These are phyloP conservation scores for Dendrocalamus sinicus DNA, from an alignment of 176 grass and related monocot species.

Conservation along the genomic window DNA sequence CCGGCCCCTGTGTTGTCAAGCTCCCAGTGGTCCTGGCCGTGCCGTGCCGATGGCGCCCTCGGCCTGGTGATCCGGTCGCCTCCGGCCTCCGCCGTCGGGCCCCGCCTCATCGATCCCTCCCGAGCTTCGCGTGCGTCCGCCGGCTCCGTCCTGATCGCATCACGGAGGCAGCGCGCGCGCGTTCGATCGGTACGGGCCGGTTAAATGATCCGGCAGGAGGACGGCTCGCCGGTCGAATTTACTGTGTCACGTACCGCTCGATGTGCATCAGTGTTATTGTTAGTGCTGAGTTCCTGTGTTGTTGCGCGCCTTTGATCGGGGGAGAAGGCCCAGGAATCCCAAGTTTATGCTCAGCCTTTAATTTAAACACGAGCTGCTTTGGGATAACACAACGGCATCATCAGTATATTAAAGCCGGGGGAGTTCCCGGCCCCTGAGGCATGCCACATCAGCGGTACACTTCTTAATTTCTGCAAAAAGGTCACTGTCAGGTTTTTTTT, in stretches of 20 bases:
- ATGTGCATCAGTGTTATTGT: background rate
- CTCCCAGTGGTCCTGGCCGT: conserved; percentile 21
- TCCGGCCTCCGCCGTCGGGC: background rate
- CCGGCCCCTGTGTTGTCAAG: conserved; percentile 26
- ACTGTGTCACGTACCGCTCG: conserved; percentile 2
- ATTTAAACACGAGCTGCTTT: background rate
- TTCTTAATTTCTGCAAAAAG: too few relatives aligned
- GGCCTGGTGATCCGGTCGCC: conserved; percentile 37
- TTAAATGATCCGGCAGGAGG: conserved; percentile 24
- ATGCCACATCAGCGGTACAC: too few relatives aligned
- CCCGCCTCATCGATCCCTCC: background rate
- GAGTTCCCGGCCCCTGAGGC: too few relatives aligned
- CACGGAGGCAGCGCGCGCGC: background rate
- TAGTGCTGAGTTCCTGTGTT: background rate
- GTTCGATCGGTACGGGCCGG: background rate
- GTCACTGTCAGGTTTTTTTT: too few relatives aligned
- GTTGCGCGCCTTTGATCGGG: background rate
- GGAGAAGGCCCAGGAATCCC: too few relatives aligned
- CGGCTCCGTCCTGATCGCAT: background rate
- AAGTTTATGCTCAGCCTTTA: background rate
- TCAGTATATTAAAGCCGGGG: too few relatives aligned
- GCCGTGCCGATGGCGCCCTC: conserved; percentile 33
- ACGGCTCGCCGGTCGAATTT: background rate
- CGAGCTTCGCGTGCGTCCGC: background rate
- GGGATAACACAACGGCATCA: background rate